These are phyloP conservation scores for Cyclanthera cordifolia DNA, from an alignment of 306 rosid genomes.

Conservation along the genomic window DNA sequence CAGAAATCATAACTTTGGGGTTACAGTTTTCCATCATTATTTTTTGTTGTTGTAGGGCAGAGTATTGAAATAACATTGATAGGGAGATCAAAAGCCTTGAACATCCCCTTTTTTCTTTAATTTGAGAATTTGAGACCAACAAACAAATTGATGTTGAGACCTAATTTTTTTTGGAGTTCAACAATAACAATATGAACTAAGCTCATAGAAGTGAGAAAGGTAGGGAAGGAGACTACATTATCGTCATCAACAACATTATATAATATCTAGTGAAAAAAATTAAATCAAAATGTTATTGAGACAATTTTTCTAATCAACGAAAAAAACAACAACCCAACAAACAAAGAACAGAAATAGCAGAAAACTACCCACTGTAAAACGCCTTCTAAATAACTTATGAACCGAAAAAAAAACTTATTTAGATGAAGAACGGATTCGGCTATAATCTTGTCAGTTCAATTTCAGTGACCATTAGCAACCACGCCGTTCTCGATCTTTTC, in stretches of 20 bases:
- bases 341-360: not conserved
- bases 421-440: not conserved
- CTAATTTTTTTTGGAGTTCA: no score
- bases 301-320: not conserved
- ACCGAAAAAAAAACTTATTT: no score
- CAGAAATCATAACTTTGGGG: no score
- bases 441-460: not conserved
- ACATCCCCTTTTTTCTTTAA: no score
- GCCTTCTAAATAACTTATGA: not conserved
- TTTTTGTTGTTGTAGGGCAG: no score
- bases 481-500: constrained; percentile 25
- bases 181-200: no score
- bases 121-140: no score
- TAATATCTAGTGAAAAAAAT: not conserved
- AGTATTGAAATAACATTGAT: no score
- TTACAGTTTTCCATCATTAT: no score
- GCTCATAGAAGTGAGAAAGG: not conserved
- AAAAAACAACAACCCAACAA: not conserved
- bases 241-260: constrained; percentile 3
- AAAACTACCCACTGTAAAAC: not conserved
- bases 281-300: not conserved
- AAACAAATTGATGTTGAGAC: no score
- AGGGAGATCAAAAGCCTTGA: no score
- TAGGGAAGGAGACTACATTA: not conserved
- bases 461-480: constrained; percentile 57